Evolutionary conservation across 192 early-diverging fungal genomes (phyloP), one percentile per base, ranked within the genome.

Genomic region (Dispira parvispora): DNA sequence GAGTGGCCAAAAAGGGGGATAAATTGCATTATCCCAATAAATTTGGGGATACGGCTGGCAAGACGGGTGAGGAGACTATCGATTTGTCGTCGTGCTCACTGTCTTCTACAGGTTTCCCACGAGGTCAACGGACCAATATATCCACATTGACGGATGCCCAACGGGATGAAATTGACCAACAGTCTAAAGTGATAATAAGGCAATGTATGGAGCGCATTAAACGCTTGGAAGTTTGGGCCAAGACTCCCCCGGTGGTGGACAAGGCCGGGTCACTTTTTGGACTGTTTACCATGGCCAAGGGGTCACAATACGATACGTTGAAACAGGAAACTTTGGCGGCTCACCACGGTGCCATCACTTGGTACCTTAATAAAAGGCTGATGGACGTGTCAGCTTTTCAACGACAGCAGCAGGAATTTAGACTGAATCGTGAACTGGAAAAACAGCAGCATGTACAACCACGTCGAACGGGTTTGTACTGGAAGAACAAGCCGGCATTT

Each of bases 331-430:
- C 75, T 3, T 43, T 82, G 44, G 82, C 83, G 18, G 81, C 83
- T 28, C 80, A 85, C 63, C 81, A 81, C 21, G 82, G 83, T 62
- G 81, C 83, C 11, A 78, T 89, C 2, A 71, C 77, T 10, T 83
- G 85, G 75, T 74, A 77, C 63, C 63, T 89, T 21, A 89, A 89
- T 57, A 71, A 81, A 43, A 69, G 77, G 13, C 68, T 89, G 43
- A 84, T 82, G 44, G 69, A 78, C 46, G 71, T 84, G 13, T 84
- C 84, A 25, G 76, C 78, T 44, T 63, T 83, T 18, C 87, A 89
- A 60, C 83, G 82, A 62, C 76, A 84, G 45, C 84, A 84, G 66
- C 84, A 89, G 63, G 81, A 87, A 63, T 64, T 75, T 27, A 73
- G 82, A 58, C 68, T 89, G 64, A 74, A 72, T 43, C 76, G 81